Conservation (phyloP, 2,329 filamentous ascomycete species). For the Aaosphaeria pasadenensis region DNA sequence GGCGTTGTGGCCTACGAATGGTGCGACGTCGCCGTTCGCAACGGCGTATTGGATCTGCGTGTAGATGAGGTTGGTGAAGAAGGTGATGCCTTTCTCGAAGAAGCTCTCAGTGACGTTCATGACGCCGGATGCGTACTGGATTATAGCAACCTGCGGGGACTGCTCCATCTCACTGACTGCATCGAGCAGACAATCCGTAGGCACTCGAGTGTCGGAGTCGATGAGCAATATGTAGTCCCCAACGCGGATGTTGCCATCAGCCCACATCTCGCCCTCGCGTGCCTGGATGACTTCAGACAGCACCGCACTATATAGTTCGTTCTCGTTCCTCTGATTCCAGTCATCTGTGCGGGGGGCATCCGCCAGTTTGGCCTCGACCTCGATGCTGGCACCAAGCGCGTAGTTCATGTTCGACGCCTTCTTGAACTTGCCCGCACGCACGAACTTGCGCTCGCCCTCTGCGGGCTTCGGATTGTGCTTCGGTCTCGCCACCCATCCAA, state of each 20-base stretch:
- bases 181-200: constrained; percentile 72
- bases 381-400: constrained; percentile 59
- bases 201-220: constrained; percentile 41
- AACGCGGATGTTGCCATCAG: constrained; percentile 80
- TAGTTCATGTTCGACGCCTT: constrained; percentile 73
- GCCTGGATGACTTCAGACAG: constrained; percentile 64
- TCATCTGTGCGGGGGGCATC: constrained; percentile 15
- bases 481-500: constrained; percentile 50
- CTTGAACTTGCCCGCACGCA: constrained; percentile 36
- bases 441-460: constrained; percentile 15
- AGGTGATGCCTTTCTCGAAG: constrained; percentile 75
- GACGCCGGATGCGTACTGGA: constrained; percentile 67
- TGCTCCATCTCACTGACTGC: constrained; percentile 80
- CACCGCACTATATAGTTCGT: constrained; percentile 26
- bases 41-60: constrained; percentile 69
- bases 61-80: constrained; percentile 78
- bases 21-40: constrained; percentile 67
- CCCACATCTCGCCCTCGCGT: constrained; percentile 66
- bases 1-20: constrained; percentile 77
- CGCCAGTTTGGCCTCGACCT: constrained; percentile 59
- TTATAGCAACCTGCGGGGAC: constrained; percentile 72
- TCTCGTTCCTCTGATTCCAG: constrained; percentile 34
- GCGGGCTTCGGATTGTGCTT: constrained; percentile 35
- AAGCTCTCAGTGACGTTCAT: constrained; percentile 72
- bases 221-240: constrained; percentile 78